phyloP scores from a whole-genome alignment of 1,284 basidiomycete genomes.

The Phellopilus nigrolimitatus region DNA sequence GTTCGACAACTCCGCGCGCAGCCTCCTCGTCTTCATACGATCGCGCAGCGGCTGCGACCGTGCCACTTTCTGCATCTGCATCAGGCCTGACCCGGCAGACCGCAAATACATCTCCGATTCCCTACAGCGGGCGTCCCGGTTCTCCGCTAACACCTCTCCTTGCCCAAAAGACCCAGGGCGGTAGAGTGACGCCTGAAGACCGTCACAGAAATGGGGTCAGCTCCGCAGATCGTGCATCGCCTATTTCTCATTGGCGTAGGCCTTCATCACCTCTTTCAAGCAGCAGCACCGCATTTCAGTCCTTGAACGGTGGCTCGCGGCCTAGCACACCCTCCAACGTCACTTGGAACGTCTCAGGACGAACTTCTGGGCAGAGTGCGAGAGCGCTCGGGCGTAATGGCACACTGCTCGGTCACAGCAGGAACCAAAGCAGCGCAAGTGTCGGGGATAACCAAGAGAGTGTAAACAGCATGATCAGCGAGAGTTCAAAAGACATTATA shows the following conservation, averaged over 20 bases:
- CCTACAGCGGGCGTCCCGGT: conserved; percentile 38
- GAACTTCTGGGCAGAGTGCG: conserved; percentile 5
- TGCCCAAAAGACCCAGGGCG: conserved; percentile 1
- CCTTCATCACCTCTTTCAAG: conserved; percentile 61
- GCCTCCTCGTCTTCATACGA: conserved; percentile 42
- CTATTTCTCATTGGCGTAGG: conserved; percentile 49
- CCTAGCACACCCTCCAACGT: conserved; percentile 72
- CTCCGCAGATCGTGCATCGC: conserved; percentile 42
- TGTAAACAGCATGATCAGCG: not conserved
- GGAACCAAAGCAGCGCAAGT: conserved; percentile 48
- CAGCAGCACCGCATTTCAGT: conserved; percentile 48
- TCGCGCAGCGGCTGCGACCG: conserved; percentile 31
- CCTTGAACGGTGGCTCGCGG: conserved; percentile 53
- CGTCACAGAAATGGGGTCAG: conserved; percentile 24
- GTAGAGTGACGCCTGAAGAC: conserved; percentile 12
- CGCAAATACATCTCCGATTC: conserved; percentile 44
- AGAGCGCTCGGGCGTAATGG: conserved; percentile 28
- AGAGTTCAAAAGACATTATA: not conserved
- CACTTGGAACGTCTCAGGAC: conserved; percentile 41
- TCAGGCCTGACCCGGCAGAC: conserved; percentile 43
- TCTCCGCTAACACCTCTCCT: conserved; percentile 45
- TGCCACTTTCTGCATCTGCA: conserved; percentile 30
- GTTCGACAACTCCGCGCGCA: conserved; percentile 74
- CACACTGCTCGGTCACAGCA: conserved; percentile 42
- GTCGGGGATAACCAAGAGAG: conserved; percentile 17